Evolutionary conservation across 345 rosid species (phyloP).

Genomic region (Zanthoxylum bungeanum): DNA sequence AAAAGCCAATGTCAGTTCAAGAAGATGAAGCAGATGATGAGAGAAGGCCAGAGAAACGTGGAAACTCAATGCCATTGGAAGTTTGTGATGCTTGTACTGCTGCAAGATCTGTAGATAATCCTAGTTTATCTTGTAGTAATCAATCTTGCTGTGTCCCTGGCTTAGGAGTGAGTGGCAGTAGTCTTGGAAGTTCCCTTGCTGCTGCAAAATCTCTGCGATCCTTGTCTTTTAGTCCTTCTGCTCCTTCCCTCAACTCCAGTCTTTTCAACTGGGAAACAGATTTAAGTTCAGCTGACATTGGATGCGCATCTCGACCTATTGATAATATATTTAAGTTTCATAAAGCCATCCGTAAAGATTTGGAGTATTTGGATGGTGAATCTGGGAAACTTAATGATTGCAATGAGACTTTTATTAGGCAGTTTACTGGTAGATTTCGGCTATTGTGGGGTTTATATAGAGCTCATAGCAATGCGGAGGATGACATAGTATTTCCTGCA

Average conservation of each 20-base stretch:
- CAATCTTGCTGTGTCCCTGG: conserved; percentile 56
- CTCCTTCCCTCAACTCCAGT: conserved; percentile 57
- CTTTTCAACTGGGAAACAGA: conserved; percentile 62
- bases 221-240: conserved; percentile 40
- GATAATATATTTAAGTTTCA: conserved; percentile 65
- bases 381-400: conserved; percentile 54
- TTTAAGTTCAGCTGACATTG: conserved; percentile 28
- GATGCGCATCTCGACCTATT: conserved; percentile 41
- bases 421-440: conserved; percentile 59
- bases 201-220: conserved; percentile 52
- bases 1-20: conserved; percentile 17
- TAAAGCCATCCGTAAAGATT: conserved; percentile 59
- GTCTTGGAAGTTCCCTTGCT: conserved; percentile 50
- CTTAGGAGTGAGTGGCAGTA: conserved; percentile 43
- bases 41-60: conserved; percentile 33
- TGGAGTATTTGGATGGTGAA: conserved; percentile 62
- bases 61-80: conserved; percentile 21
- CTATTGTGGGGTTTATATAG: conserved; percentile 57
- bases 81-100: conserved; percentile 21
- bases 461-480: conserved; percentile 68
- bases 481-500: conserved; percentile 65
- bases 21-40: conserved; percentile 25
- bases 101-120: conserved; percentile 13
- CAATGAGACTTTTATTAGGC: conserved; percentile 47
- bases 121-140: conserved; percentile 26